phyloP scores from a whole-genome alignment of 2,329 filamentous ascomycete genomes.

The Ilyonectria mors-panacis region DNA sequence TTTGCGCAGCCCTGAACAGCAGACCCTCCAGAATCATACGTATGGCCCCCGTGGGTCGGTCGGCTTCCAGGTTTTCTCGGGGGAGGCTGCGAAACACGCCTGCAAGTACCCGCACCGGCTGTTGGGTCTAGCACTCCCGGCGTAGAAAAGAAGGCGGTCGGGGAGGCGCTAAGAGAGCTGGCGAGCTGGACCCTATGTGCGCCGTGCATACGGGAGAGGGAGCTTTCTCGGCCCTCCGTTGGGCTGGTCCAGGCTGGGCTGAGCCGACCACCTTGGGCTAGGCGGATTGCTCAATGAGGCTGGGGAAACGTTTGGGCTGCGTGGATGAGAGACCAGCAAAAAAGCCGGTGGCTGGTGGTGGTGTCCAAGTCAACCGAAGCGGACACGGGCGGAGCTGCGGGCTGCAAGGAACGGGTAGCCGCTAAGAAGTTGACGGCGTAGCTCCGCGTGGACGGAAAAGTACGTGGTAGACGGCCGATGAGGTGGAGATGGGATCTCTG shows the following conservation, averaged over 20 bases:
- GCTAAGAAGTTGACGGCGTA: constrained; percentile 14
- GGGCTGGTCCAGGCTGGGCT: constrained; percentile 15
- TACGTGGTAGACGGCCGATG: background rate
- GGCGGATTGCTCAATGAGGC: constrained; percentile 16
- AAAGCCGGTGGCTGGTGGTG: constrained; percentile 34
- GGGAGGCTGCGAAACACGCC: constrained; percentile 8
- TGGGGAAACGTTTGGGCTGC: constrained; percentile 5
- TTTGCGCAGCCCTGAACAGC: constrained; percentile 1
- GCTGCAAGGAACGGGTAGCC: constrained; percentile 34
- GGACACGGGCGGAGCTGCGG: constrained; percentile 28
- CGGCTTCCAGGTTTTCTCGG: constrained; percentile 4
- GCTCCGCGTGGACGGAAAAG: background rate
- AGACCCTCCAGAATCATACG: constrained; percentile 6
- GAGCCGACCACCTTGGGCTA: background rate
- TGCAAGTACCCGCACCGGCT: constrained; percentile 15
- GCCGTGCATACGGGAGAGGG: constrained; percentile 7
- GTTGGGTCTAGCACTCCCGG: constrained; percentile 2
- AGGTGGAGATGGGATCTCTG: background rate
- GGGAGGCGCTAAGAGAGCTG: constrained; percentile 25
- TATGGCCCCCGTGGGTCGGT: constrained; percentile 2
- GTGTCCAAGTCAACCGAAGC: constrained; percentile 19
- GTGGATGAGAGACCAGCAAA: constrained; percentile 4
- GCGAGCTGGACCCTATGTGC: constrained; percentile 10
- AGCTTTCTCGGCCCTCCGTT: constrained; percentile 16
- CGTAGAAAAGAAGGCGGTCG: constrained; percentile 32